Conservation (phyloP, 306 rosid species). For the Cicer pinnatifidum region DNA sequence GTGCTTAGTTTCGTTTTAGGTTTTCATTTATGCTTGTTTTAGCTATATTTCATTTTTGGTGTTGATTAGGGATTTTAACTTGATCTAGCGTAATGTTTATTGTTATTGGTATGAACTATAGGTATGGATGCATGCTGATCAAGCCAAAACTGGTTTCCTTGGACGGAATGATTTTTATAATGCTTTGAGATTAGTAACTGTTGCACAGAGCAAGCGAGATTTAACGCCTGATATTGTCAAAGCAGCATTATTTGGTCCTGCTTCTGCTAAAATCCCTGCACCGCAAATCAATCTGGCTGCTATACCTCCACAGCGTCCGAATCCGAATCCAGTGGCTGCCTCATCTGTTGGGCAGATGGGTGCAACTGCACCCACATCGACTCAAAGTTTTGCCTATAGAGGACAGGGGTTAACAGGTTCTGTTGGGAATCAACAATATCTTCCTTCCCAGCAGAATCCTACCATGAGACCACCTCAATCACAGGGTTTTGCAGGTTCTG, state of each 20-base stretch:
- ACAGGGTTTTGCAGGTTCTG: slow-evolving; percentile 59
- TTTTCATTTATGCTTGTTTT: neutral
- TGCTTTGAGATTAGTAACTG: slow-evolving; percentile 92
- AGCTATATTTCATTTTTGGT: neutral
- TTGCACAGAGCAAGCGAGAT: slow-evolving; percentile 93
- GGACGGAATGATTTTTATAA: slow-evolving; percentile 84
- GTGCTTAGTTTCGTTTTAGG: slow-evolving; percentile 25
- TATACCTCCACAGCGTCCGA: slow-evolving; percentile 53
- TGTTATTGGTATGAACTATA: slow-evolving; percentile 45
- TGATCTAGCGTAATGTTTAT: slow-evolving; percentile 36
- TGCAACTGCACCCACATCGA: slow-evolving; percentile 50
- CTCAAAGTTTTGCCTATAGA: slow-evolving; percentile 72
- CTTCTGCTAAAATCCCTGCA: slow-evolving; percentile 91
- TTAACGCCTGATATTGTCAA: slow-evolving; percentile 87
- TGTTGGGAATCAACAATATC: slow-evolving; percentile 56
- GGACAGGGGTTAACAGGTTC: slow-evolving; percentile 53
- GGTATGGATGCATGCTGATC: slow-evolving; percentile 97
- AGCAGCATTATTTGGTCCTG: slow-evolving; percentile 84
- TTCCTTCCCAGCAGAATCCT: slow-evolving; percentile 63
- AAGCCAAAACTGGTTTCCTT: slow-evolving; percentile 84
- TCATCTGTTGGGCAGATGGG: slow-evolving; percentile 64
- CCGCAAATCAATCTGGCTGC: slow-evolving; percentile 79
- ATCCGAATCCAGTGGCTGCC: slow-evolving; percentile 47
- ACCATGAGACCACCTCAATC: slow-evolving; percentile 70
- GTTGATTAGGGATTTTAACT: slow-evolving; percentile 10